phyloP scores from a whole-genome alignment of 2,329 filamentous ascomycete species.

The Penicillium sp. region DNA sequence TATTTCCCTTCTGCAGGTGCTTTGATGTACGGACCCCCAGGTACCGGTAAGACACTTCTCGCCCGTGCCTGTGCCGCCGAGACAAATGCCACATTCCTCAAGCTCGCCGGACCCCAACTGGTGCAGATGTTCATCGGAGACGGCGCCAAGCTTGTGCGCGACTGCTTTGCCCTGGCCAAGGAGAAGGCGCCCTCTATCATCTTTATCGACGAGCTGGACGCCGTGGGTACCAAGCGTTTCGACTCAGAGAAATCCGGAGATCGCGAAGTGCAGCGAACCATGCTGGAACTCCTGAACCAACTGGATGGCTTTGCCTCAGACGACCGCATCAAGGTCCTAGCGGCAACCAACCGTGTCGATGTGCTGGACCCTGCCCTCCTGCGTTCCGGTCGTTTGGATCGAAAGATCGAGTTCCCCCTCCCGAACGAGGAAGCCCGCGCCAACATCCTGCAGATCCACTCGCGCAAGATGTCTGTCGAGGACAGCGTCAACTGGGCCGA shows the following conservation, averaged over 20 bases:
- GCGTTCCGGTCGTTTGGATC: constrained; percentile 85
- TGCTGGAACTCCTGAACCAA: constrained; percentile 98
- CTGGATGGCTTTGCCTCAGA: constrained; percentile 97
- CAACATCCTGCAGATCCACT: constrained; percentile 96
- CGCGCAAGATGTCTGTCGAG: constrained; percentile 96
- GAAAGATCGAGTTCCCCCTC: constrained; percentile 97
- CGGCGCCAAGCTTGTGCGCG: constrained; percentile 93
- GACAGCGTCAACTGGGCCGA: constrained; percentile 93
- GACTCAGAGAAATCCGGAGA: constrained; percentile 98
- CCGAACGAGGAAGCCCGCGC: constrained; percentile 97
- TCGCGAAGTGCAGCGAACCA: constrained; percentile 95
- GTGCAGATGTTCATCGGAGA: constrained; percentile 99
- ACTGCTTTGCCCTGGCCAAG: constrained; percentile 96
- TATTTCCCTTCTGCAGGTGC: constrained; percentile 61
- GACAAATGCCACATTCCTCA: constrained; percentile 97
- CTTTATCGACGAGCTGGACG: constrained; percentile 98
- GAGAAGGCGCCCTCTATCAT: constrained; percentile 99
- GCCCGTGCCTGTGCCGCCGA: constrained; percentile 95
- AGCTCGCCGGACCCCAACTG: constrained; percentile 93
- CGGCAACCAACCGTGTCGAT: constrained; percentile 91
- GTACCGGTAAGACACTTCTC: constrained; percentile 58
- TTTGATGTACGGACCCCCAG: constrained; percentile 81
- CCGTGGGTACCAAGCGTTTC: constrained; percentile 98
- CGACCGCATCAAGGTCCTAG: constrained; percentile 93
- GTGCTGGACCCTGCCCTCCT: constrained; percentile 89